phyloP scores from a whole-genome alignment of 768 basidiomycete genomes.

The Cystofilobasidium bisporidii region DNA sequence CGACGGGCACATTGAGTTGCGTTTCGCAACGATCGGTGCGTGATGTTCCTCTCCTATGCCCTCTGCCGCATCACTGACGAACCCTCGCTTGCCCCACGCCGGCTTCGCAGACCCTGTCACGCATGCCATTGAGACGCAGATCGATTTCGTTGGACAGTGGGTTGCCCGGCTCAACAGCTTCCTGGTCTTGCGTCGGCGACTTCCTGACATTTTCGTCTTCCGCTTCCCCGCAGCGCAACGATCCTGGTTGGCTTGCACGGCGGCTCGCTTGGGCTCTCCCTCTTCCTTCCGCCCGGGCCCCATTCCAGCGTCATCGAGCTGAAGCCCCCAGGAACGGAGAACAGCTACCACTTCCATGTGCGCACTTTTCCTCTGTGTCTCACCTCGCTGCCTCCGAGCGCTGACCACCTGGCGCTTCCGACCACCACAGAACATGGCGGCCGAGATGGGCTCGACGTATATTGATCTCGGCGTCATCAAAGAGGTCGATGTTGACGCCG shows the following conservation, averaged over 20 bases:
- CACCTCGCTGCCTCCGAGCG: no score
- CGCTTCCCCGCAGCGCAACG: constrained; percentile 16
- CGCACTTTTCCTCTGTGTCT: background rate
- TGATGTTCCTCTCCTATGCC: background rate
- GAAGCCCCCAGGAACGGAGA: constrained; percentile 30
- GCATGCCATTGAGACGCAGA: constrained; percentile 37
- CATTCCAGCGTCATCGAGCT: constrained; percentile 32
- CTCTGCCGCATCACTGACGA: background rate
- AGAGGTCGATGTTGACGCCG: constrained; percentile 33
- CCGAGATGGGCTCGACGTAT: constrained; percentile 34
- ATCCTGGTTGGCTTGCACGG: constrained; percentile 36
- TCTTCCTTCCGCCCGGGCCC: constrained; percentile 35
- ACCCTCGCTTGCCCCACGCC: background rate
- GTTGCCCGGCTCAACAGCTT: no score
- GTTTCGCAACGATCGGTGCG: constrained; percentile 34
- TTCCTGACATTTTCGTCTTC: background rate
- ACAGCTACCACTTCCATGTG: constrained; percentile 33
- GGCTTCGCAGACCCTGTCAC: constrained; percentile 30
- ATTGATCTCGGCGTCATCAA: constrained; percentile 28
- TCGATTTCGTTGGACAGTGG: constrained; percentile 36
- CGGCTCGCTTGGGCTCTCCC: constrained; percentile 34
- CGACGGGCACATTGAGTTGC: constrained; percentile 25
- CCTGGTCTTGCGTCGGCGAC: no score
- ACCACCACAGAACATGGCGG: constrained; percentile 33
- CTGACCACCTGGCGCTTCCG: no score